Base-by-base conservation (phyloP, 2,329 filamentous ascomycete genomes). In the Sporothrix variecibatus region DNA sequence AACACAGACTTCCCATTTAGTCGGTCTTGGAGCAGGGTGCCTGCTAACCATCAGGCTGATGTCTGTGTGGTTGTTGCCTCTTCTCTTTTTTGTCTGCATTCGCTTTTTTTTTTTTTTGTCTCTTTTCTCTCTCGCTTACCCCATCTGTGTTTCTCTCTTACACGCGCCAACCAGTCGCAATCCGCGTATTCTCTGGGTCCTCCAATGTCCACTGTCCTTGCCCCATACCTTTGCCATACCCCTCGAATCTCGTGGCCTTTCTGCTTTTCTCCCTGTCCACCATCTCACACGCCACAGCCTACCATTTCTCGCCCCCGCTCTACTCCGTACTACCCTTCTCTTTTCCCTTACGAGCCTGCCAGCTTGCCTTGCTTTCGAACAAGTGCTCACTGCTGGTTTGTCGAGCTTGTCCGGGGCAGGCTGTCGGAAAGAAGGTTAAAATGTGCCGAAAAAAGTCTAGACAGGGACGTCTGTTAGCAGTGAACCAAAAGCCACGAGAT, bases 391-490 rank as follows among this genome's bases (percentile, higher is more conserved):
- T n/a, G n/a, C n/a, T n/a, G n/a, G n/a, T n/a, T n/a, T n/a, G n/a
- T n/a, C n/a, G n/a, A n/a, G n/a, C n/a, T 60, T 26, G 26, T 7
- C 56, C 31, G 56, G 28, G 49, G 51, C 26, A 28, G 23, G 46
- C 26, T 58, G 20, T 58, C 69, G 69, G 69, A 71, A 62, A 46
- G 53, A 71, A 71, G 53, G 69, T 31, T 34, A 62, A 60, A 71
- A n/a, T 62, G 34, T 60, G 69, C 69, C 69, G 69, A 62, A 53
- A 46, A 23, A 8, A 8, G 23, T 12, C 12, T 8, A 38, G 26
- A 60, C 26, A 71, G 17, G n/a, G 23, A 46, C 17, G 12, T n/a
- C n/a, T n/a, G n/a, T n/a, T n/a, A n/a, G n/a, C 43, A 5, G 2
- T 43, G 26, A 17, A 31, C 12, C 26, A 60, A 31, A 31, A 20